Conservation (phyloP, 2,329 filamentous ascomycete genomes). For the Fusarium sp. region DNA sequence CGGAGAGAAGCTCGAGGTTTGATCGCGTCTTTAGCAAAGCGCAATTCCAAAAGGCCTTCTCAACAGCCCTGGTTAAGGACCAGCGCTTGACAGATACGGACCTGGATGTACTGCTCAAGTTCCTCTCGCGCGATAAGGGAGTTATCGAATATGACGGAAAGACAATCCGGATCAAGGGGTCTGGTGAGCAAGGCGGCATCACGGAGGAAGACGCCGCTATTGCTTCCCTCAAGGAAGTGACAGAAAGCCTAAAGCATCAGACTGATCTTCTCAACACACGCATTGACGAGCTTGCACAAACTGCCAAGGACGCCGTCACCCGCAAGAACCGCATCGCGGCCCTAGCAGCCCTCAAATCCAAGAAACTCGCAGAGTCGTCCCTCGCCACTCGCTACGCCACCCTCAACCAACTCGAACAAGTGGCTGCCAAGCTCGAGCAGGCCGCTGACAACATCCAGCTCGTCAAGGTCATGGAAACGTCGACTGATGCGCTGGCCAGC, state of each 20-base stretch:
- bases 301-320: conserved; percentile 77
- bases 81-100: conserved; percentile 71
- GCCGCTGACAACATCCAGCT: conserved; percentile 87
- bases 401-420: conserved; percentile 83
- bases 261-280: conserved; percentile 75
- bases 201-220: conserved; percentile 85
- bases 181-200: conserved; percentile 65
- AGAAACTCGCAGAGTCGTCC: conserved; percentile 82
- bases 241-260: conserved; percentile 79
- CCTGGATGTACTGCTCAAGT: conserved; percentile 76
- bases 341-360: conserved; percentile 81
- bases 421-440: conserved; percentile 85
- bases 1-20: conserved; percentile 62
- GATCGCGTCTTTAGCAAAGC: conserved; percentile 76
- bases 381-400: conserved; percentile 79
- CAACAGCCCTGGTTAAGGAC: conserved; percentile 61
- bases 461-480: conserved; percentile 84
- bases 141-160: conserved; percentile 70
- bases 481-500: conserved; percentile 75
- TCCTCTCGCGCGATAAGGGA: conserved; percentile 75
- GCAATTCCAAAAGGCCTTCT: conserved; percentile 72
- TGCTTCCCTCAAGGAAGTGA: conserved; percentile 84
- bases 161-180: conserved; percentile 78
- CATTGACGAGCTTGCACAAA: conserved; percentile 71
- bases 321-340: conserved; percentile 81